phyloP scores from a whole-genome alignment of 768 basidiomycete genomes.

The Neoboletus magnificus region DNA sequence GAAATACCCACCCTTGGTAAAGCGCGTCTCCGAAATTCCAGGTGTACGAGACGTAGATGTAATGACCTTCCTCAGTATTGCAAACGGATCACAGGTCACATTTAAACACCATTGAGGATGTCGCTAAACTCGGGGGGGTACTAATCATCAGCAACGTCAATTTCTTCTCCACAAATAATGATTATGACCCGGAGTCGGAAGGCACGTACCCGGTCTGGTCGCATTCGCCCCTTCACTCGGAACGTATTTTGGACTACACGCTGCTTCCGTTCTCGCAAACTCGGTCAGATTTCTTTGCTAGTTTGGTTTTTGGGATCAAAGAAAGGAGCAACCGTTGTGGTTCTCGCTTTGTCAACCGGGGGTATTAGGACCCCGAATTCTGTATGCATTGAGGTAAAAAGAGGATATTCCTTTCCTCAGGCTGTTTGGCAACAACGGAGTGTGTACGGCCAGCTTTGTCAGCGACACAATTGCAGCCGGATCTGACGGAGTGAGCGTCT shows the following conservation, averaged over 20 bases:
- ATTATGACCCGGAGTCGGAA: no score
- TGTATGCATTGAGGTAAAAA: no score
- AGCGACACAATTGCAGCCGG: neutral
- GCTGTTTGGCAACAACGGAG: no score
- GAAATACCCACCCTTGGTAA: slow-evolving; percentile 8
- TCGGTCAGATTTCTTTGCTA: slow-evolving; percentile 48
- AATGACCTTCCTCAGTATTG: slow-evolving; percentile 41
- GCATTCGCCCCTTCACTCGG: no score
- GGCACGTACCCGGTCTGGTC: no score
- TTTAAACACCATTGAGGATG: neutral
- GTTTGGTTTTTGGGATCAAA: slow-evolving; percentile 42
- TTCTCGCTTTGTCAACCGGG: neutral
- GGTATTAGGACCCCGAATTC: no score
- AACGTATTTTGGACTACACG: slow-evolving; percentile 38
- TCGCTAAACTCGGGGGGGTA: neutral
- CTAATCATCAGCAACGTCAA: no score
- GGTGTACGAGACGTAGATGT: no score
- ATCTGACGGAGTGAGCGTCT: neutral
- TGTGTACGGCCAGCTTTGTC: slow-evolving; percentile 9
- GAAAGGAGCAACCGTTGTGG: neutral
- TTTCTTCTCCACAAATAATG: no score
- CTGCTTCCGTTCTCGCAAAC: slow-evolving; percentile 59
- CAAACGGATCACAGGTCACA: slow-evolving; percentile 47
- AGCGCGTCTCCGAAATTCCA: slow-evolving; percentile 28
- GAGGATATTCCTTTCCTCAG: neutral